phyloP scores from a whole-genome alignment of 805 yeast species.

The Wilhelminamyces savonicus region DNA sequence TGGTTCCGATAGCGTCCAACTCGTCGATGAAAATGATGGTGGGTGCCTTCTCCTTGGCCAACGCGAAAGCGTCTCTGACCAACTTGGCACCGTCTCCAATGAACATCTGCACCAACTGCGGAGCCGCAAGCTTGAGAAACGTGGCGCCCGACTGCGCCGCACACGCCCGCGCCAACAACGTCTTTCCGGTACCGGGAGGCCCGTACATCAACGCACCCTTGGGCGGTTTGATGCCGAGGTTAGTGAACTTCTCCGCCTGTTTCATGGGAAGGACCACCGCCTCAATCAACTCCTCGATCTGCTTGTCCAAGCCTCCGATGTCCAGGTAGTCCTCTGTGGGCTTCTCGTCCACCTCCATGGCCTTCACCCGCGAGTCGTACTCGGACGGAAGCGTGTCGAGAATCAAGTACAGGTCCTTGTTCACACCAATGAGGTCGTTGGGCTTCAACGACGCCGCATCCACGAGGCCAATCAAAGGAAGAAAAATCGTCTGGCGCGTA shows the following conservation, averaged over 20 bases:
- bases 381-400: constrained; percentile 95
- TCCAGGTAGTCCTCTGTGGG: constrained; percentile 97
- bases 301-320: constrained; percentile 97
- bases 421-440: constrained; percentile 96
- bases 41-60: constrained; percentile 43
- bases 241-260: constrained; percentile 93
- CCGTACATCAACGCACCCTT: constrained; percentile 45
- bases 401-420: constrained; percentile 90
- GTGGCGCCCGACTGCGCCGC: constrained; percentile 44
- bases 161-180: constrained; percentile 42
- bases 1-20: constrained; percentile 42
- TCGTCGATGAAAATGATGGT: constrained; percentile 42
- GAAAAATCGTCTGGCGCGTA: constrained; percentile 93
- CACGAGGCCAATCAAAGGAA: constrained; percentile 93
- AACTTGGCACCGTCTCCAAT: constrained; percentile 43
- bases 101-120: constrained; percentile 42
- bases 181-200: constrained; percentile 45
- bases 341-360: constrained; percentile 99
- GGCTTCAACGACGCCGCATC: constrained; percentile 90
- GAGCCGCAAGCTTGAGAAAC: constrained; percentile 39
- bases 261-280: constrained; percentile 98
- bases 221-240: constrained; percentile 76
- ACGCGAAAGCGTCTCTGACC: constrained; percentile 41
- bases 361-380: constrained; percentile 95
- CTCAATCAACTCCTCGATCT: constrained; percentile 95